These are phyloP conservation scores for Tricholoma saponaceum DNA, from an alignment of 768 basidiomycete genomes.

Conservation along the genomic window DNA sequence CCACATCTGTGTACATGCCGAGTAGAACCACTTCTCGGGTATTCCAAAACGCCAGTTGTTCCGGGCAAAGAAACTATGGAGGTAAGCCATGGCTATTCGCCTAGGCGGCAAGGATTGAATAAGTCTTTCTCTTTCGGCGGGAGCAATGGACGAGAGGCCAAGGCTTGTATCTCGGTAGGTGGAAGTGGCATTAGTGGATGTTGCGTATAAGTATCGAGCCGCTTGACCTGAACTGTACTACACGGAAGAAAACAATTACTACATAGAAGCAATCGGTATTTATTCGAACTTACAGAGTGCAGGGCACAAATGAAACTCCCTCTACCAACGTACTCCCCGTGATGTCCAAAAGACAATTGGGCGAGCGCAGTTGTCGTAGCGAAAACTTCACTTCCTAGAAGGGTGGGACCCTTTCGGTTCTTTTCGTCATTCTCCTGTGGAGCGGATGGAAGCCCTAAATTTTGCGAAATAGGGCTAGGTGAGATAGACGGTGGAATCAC, in stretches of 20 bases:
- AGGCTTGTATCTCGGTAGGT: constrained; percentile 20
- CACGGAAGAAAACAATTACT: constrained; percentile 2
- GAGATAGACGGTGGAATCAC: constrained; percentile 13
- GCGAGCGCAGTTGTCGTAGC: constrained; percentile 37
- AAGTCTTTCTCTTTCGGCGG: constrained; percentile 21
- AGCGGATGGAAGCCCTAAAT: not conserved
- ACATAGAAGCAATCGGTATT: not conserved
- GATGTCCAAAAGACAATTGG: constrained; percentile 41
- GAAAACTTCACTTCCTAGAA: constrained; percentile 32
- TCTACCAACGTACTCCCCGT: constrained; percentile 45
- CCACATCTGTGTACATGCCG: constrained; percentile 45
- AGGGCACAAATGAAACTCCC: constrained; percentile 45
- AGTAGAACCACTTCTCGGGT: constrained; percentile 44
- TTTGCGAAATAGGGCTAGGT: constrained; percentile 5
- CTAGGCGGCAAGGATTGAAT: constrained; percentile 29
- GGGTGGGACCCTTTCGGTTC: constrained; percentile 9
- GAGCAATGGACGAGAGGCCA: constrained; percentile 9
- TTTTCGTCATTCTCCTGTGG: constrained; percentile 8
- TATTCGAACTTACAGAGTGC: constrained; percentile 32
- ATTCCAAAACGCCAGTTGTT: constrained; percentile 51
- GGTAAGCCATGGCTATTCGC: constrained; percentile 29
- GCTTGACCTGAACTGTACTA: constrained; percentile 31
- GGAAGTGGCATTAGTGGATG: constrained; percentile 34
- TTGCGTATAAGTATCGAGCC: constrained; percentile 35
- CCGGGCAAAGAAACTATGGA: constrained; percentile 38